Evolutionary conservation across 176 grass and related monocot genomes (phyloP).

Genomic region (Olyra latifolia): DNA sequence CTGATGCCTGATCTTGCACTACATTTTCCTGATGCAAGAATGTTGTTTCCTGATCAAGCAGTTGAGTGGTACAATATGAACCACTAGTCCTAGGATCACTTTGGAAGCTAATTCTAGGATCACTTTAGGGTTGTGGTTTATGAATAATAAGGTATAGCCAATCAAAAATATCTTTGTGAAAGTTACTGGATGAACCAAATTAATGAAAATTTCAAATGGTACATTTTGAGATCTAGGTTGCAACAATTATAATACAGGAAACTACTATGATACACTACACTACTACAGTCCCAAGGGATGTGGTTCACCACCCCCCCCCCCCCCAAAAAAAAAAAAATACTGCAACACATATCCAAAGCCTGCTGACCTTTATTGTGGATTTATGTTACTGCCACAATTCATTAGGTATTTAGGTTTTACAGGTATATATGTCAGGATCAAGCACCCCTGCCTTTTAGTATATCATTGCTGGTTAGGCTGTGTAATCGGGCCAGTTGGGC

Average conservation of each 20-base stretch:
- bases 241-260: not conserved
- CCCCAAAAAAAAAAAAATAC: not conserved
- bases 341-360: not conserved
- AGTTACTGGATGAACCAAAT: not conserved
- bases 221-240: not conserved
- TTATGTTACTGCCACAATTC: not conserved
- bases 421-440: too few relatives aligned
- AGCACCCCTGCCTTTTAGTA: too few relatives aligned
- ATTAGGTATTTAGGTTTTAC: not conserved
- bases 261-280: not conserved
- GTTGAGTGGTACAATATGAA: not conserved
- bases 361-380: not conserved
- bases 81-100: not conserved
- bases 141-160: not conserved
- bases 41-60: not conserved
- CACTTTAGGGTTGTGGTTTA: not conserved
- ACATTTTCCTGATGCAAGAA: not conserved
- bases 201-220: not conserved
- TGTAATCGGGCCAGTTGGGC: too few relatives aligned
- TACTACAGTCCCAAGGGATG: not conserved
- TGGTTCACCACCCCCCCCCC: not conserved
- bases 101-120: not conserved
- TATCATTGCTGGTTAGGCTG: too few relatives aligned
- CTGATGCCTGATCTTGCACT: conserved; percentile 19
- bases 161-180: not conserved